Evolutionary conservation across 2,329 filamentous ascomycete species (phyloP), one percentile per base, ranked within the genome.

Genomic region (Trichoderma asperellum): DNA sequence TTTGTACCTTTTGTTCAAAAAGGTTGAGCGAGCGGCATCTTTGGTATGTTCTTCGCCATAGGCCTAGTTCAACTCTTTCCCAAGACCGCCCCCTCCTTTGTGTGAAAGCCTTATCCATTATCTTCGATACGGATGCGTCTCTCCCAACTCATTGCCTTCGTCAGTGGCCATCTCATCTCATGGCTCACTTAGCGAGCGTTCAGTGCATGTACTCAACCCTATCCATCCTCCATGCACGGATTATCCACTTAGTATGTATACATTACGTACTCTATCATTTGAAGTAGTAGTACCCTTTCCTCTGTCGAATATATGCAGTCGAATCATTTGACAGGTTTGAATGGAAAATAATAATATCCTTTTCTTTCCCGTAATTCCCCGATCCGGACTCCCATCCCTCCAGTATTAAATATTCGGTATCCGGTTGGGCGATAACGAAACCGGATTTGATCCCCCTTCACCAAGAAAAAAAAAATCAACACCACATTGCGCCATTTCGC

Each of bases 21-120:
- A 59, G 55, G 72, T 76, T 75, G 79, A 80, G 79, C 79, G 79
- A 80, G 79, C 77, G 79, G 76, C 77, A 79, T 79, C 77, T 78
- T 79, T 77, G 77, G 76, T 79, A 68, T 72, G 61, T 78, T 72
- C 63, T 78, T 78, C 76, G 77, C 75, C 79, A 70, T 71, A 63
- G 56, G 69, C 71, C 72, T 71, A 47, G 53, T 58, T 18, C 73
- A 71, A 43, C 40, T 43, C 70, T 74, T 67, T 69, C 62, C 47
- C 70, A 59, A 37, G 40, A 56, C 57, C 63, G 57, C 63, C 58
- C 49, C 53, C 56, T 60, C 57, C 24, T 5, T 35, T 7, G 4
- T 40, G 32, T 43, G 43, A 35, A 49, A 59, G 57, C 60, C 60
- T 11, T 12, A 37, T 49, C 55, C 47, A 70, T 34, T 53, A 27